Conservation (phyloP, 192 early-diverging fungal species). For the Linnemannia zychae region DNA sequence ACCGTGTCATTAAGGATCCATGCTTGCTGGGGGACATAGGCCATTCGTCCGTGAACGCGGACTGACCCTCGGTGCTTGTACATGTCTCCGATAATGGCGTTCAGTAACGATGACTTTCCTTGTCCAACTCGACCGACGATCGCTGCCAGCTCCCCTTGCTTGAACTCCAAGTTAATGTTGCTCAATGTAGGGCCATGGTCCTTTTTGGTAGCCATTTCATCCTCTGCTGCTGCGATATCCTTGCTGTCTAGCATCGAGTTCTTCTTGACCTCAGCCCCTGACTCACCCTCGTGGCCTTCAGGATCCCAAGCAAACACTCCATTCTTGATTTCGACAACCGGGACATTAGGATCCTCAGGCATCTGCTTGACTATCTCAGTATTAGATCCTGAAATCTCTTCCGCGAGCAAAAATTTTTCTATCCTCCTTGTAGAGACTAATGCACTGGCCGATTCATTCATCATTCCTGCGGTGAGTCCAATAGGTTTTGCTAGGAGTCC, state of each 20-base stretch:
- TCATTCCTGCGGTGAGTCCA: slow-evolving; percentile 7
- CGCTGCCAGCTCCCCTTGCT: slow-evolving; percentile 70
- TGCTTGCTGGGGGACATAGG: slow-evolving; percentile 74
- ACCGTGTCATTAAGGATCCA: slow-evolving; percentile 97
- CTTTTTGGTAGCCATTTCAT: neutral
- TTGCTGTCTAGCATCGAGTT: neutral
- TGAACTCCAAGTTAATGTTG: slow-evolving; percentile 46
- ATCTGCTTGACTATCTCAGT: neutral
- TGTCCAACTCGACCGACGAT: slow-evolving; percentile 85
- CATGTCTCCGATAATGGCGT: slow-evolving; percentile 89
- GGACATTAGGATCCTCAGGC: neutral
- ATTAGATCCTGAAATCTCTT: slow-evolving; percentile 11
- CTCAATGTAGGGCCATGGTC: neutral
- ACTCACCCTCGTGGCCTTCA: neutral
- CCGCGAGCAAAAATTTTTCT: slow-evolving; percentile 24
- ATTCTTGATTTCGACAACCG: slow-evolving; percentile 14
- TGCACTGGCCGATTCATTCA: slow-evolving; percentile 12
- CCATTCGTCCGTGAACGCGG: slow-evolving; percentile 67
- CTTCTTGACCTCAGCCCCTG: neutral
- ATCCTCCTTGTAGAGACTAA: slow-evolving; percentile 22
- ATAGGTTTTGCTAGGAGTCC: slow-evolving; percentile 23
- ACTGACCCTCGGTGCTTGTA: slow-evolving; percentile 72
- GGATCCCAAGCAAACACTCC: slow-evolving; percentile 21
- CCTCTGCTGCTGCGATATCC: neutral
- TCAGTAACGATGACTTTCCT: slow-evolving; percentile 65